Evolutionary conservation across 805 yeast species (phyloP).

Genomic region (Ogataea siamensis): DNA sequence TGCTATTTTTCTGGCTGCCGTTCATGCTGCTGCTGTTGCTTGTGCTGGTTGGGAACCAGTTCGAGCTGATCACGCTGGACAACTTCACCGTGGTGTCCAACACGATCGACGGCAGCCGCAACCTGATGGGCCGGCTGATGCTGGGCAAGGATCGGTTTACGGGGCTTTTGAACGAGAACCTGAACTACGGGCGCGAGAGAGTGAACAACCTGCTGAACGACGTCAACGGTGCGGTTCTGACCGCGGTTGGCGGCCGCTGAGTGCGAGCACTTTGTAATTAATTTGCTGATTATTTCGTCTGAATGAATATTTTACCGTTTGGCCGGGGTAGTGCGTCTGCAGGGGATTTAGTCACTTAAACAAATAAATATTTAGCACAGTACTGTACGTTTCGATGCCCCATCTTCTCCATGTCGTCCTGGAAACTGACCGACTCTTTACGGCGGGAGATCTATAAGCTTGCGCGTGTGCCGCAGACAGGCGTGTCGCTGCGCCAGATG

Average conservation of each 20-base stretch:
- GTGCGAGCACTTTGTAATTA: too few relatives aligned
- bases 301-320: constrained; percentile 14
- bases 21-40: constrained; percentile 56
- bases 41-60: constrained; percentile 31
- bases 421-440: constrained; percentile 50
- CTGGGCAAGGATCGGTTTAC: constrained; percentile 44
- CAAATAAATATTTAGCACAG: not conserved
- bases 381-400: constrained; percentile 1
- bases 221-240: constrained; percentile 42
- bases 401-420: constrained; percentile 22
- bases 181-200: constrained; percentile 32
- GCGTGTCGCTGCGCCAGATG: constrained; percentile 83
- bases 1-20: constrained; percentile 91
- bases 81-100: constrained; percentile 24
- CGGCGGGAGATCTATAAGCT: constrained; percentile 57
- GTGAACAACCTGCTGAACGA: constrained; percentile 37
- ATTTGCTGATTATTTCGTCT: not conserved
- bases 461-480: constrained; percentile 77
- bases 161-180: constrained; percentile 34
- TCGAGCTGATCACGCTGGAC: constrained; percentile 26
- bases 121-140: constrained; percentile 46
- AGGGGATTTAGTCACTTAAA: not conserved
- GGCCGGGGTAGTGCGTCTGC: constrained; percentile 11
- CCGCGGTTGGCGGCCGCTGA: constrained; percentile 33
- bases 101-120: constrained; percentile 41